A percentile compares a stretch with the other conserved stretches of the same genome.
These are phyloP conservation scores for Naganishia antarctica DNA, from an alignment of 768 basidiomycete species.

Conservation along the genomic window DNA sequence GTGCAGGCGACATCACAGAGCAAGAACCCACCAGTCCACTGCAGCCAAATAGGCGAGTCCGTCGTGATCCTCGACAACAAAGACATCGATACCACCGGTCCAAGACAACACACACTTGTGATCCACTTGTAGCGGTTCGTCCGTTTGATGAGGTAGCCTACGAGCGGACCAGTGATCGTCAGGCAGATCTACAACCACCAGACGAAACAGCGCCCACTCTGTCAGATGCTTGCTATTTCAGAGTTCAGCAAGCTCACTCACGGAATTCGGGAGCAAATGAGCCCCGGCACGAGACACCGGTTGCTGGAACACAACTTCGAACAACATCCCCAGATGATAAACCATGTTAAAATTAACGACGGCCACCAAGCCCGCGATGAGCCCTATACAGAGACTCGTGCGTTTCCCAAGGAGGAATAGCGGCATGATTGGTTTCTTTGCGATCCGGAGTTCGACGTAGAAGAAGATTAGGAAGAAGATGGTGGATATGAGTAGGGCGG, in stretches of 20 bases:
- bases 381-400: slow-evolving; percentile 24
- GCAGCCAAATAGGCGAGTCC: slow-evolving; percentile 13
- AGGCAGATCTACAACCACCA: slow-evolving; percentile 28
- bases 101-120: slow-evolving; percentile 26
- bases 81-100: slow-evolving; percentile 28
- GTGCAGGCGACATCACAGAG: too few species aligned
- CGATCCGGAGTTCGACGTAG: slow-evolving; percentile 27
- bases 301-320: slow-evolving; percentile 31
- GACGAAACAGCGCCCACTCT: too few species aligned
- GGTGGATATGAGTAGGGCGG: slow-evolving; percentile 1
- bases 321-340: slow-evolving; percentile 29
- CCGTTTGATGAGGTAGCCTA: slow-evolving; percentile 25
- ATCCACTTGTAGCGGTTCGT: slow-evolving; percentile 29
- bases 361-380: slow-evolving; percentile 28
- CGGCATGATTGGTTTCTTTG: slow-evolving; percentile 27
- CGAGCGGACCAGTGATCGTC: slow-evolving; percentile 24
- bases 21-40: slow-evolving; percentile 23
- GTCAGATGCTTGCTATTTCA: too few species aligned
- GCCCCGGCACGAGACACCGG: slow-evolving; percentile 27
- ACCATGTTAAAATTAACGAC: slow-evolving; percentile 31
- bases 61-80: slow-evolving; percentile 13
- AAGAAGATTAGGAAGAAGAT: slow-evolving; percentile 25
- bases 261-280: slow-evolving; percentile 28
- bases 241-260: background rate
- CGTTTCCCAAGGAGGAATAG: slow-evolving; percentile 17